Evolutionary conservation across 768 basidiomycete genomes (phyloP).

Genomic region (Lentinula sp.): DNA sequence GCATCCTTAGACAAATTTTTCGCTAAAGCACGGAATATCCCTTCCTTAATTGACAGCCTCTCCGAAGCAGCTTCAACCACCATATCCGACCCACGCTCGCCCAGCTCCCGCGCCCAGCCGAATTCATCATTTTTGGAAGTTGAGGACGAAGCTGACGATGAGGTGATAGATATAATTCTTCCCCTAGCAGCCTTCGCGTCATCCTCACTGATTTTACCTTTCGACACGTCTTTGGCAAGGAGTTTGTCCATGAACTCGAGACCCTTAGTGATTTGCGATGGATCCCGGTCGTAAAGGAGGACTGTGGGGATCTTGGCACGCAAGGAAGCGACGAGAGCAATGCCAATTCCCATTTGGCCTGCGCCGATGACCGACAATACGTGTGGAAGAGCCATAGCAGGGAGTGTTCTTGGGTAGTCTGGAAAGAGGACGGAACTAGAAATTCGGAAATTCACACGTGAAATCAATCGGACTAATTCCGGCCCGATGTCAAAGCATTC

Average conservation of each 20-base stretch:
- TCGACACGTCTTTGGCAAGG: constrained; percentile 83
- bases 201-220: constrained; percentile 64
- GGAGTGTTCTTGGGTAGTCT: too few species aligned
- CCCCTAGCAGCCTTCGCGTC: constrained; percentile 72
- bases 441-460: background rate
- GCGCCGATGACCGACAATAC: constrained; percentile 76
- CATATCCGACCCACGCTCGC: background rate
- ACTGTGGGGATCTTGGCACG: constrained; percentile 78
- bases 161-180: constrained; percentile 34
- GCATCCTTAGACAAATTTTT: constrained; percentile 62
- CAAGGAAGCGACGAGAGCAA: constrained; percentile 81
- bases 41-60: constrained; percentile 68
- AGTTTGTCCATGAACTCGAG: constrained; percentile 73
- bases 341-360: constrained; percentile 90
- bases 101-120: background rate
- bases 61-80: constrained; percentile 76
- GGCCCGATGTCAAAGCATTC: too few species aligned
- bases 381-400: constrained; percentile 19
- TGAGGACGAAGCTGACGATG: constrained; percentile 20
- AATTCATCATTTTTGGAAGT: constrained; percentile 19
- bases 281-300: constrained; percentile 75
- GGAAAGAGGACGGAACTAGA: too few species aligned
- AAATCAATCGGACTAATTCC: background rate
- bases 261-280: constrained; percentile 68
- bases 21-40: constrained; percentile 68